These are phyloP conservation scores for Marsdenia floribunda DNA, from an alignment of 257 asterid species.

Conservation along the genomic window DNA sequence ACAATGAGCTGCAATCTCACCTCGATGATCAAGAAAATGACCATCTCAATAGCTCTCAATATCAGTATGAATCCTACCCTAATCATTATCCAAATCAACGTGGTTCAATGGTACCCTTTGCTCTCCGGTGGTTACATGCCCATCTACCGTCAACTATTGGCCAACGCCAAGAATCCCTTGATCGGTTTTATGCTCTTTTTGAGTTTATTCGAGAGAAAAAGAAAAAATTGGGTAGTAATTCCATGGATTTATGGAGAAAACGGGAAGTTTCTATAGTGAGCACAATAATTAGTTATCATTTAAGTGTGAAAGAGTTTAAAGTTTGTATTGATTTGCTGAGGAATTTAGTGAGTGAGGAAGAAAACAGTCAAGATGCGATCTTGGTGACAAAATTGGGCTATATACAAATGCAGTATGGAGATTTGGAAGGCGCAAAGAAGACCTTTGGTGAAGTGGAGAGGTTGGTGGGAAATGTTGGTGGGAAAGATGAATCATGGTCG, in stretches of 20 bases:
- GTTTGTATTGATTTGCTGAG: conserved; percentile 59
- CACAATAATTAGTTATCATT: conserved; percentile 72
- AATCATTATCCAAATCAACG: conserved; percentile 61
- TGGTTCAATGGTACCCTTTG: conserved; percentile 89
- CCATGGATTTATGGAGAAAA: conserved; percentile 46
- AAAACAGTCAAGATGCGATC: conserved; percentile 38
- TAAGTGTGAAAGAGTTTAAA: conserved; percentile 77
- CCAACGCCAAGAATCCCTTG: conserved; percentile 65
- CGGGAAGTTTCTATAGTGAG: conserved; percentile 60
- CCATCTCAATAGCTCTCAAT: conserved; percentile 47
- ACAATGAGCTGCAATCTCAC: conserved; percentile 58
- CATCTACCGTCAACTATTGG: conserved; percentile 70
- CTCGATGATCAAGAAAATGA: conserved; percentile 38
- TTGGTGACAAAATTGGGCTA: conserved; percentile 71
- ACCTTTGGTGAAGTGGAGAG: conserved; percentile 61
- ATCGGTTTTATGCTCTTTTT: conserved; percentile 68
- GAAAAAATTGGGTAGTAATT: conserved; percentile 9
- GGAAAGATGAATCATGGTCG: conserved; percentile 36
- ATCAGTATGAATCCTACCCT: conserved; percentile 56
- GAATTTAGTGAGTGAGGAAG: conserved; percentile 36
- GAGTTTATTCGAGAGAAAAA: conserved; percentile 48
- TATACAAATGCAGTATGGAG: conserved; percentile 93
- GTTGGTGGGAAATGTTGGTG: conserved; percentile 23
- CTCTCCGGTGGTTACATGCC: conserved; percentile 86
- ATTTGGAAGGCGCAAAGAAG: conserved; percentile 70